A percentile compares a stretch with the other conserved stretches of the same genome.
Conservation (phyloP, 2,329 filamentous ascomycete genomes). For the Fusarium lateritium region DNA sequence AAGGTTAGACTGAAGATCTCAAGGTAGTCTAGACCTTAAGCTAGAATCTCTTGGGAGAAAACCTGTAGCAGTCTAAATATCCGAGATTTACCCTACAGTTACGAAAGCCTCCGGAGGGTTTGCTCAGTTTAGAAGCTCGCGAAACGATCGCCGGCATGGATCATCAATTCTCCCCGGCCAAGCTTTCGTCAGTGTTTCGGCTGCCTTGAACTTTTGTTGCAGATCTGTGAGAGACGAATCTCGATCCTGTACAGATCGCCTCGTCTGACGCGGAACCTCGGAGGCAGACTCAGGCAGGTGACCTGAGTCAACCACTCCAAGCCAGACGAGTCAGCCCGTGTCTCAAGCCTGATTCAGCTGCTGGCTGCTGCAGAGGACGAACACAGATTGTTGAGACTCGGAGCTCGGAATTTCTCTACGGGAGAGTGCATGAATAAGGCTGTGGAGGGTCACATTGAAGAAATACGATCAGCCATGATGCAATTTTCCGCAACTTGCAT, state of each 20-base stretch:
- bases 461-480: constrained; percentile 23
- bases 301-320: constrained; percentile 8
- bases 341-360: constrained; percentile 23
- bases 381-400: neutral
- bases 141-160: neutral
- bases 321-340: constrained; percentile 29
- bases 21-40: constrained; percentile 6
- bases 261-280: constrained; percentile 1
- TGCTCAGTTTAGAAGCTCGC: constrained; percentile 8
- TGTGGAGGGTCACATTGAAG: constrained; percentile 17
- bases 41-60: constrained; percentile 16
- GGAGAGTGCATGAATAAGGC: constrained; percentile 15
- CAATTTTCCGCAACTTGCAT: constrained; percentile 6
- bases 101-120: neutral
- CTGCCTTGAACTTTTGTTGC: constrained; percentile 3
- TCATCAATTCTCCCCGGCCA: constrained; percentile 10
- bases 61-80: constrained; percentile 15
- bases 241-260: constrained; percentile 38
- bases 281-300: neutral
- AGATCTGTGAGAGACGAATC: constrained; percentile 30
- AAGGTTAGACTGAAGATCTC: constrained; percentile 6
- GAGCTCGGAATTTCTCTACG: constrained; percentile 3
- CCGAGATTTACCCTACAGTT: neutral
- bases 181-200: constrained; percentile 10
- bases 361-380: constrained; percentile 5